A percentile compares a stretch with the other conserved stretches of the same genome.
phyloP scores from a whole-genome alignment of 208 protist genomes.

The Balamuthia mandrillaris region DNA sequence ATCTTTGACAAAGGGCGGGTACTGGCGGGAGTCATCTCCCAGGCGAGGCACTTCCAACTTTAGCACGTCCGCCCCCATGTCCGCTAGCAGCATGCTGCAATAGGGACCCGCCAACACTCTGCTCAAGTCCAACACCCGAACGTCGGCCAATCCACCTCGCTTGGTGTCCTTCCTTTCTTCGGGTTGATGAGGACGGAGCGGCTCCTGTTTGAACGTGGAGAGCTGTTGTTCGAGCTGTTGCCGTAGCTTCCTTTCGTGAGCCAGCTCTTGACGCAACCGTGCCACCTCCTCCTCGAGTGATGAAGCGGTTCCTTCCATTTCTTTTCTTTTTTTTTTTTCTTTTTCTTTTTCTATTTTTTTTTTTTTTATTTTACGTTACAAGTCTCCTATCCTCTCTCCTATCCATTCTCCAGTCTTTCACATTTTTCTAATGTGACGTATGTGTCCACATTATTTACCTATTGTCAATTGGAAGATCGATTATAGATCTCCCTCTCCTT shows the following conservation, averaged over 20 bases:
- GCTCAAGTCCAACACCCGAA: conserved; percentile 27
- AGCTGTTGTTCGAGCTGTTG: background rate
- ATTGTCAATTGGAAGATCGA: no score
- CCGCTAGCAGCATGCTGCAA: conserved; percentile 27
- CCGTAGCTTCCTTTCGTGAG: background rate
- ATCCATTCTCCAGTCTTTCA: no score
- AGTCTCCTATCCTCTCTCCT: no score
- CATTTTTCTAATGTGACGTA: no score
- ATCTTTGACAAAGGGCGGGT: conserved; percentile 5
- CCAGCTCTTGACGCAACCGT: background rate
- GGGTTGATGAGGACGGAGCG: background rate
- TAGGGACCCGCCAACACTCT: conserved; percentile 14
- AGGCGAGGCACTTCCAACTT: conserved; percentile 21
- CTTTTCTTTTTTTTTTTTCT: no score
- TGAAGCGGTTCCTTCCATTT: no score
- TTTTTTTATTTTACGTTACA: no score
- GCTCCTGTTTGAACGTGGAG: background rate
- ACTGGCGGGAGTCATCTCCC: conserved; percentile 25
- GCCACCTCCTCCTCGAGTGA: background rate
- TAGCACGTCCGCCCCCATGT: conserved; percentile 30
- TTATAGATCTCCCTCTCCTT: no score
- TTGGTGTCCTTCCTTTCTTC: background rate
- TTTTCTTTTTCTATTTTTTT: no score
- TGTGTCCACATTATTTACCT: no score
- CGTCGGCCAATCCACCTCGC: background rate